phyloP scores from a whole-genome alignment of 176 grass and related monocot genomes.

The Cymbopogon citratus region DNA sequence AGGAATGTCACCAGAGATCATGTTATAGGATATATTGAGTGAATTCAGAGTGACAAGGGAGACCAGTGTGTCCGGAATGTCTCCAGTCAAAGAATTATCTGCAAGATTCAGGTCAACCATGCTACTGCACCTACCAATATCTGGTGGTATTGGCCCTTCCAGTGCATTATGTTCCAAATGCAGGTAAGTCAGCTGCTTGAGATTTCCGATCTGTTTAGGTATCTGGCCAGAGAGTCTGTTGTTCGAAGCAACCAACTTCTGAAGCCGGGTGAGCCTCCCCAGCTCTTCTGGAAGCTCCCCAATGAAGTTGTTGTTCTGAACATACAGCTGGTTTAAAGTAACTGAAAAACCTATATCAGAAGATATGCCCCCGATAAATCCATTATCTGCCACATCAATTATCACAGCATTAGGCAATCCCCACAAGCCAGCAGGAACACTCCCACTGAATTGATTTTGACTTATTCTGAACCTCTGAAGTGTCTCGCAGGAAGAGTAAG shows the following conservation, averaged over 20 bases:
- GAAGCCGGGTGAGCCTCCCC: slow-evolving; percentile 48
- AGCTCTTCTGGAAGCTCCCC: slow-evolving; percentile 65
- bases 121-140: slow-evolving; percentile 58
- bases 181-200: slow-evolving; percentile 71
- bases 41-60: slow-evolving; percentile 54
- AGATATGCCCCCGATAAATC: slow-evolving; percentile 62
- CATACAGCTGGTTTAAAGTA: slow-evolving; percentile 69
- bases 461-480: slow-evolving; percentile 83
- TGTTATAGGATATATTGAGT: slow-evolving; percentile 84
- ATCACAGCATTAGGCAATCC: slow-evolving; percentile 79
- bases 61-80: slow-evolving; percentile 50
- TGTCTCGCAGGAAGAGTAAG: slow-evolving; percentile 80
- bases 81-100: slow-evolving; percentile 60
- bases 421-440: slow-evolving; percentile 57
- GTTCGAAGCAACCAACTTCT: slow-evolving; percentile 71
- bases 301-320: slow-evolving; percentile 82
- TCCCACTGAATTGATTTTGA: slow-evolving; percentile 72
- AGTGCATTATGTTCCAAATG: slow-evolving; percentile 73
- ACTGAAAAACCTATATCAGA: slow-evolving; percentile 64
- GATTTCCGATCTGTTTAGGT: slow-evolving; percentile 48
- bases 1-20: slow-evolving; percentile 66
- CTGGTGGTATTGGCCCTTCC: slow-evolving; percentile 52
- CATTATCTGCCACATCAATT: slow-evolving; percentile 80
- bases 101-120: slow-evolving; percentile 76
- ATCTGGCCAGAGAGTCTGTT: slow-evolving; percentile 72